These are phyloP conservation scores for Anaeramoeba flamelloides DNA, from an alignment of 78 protist species.

Conservation along the genomic window DNA sequence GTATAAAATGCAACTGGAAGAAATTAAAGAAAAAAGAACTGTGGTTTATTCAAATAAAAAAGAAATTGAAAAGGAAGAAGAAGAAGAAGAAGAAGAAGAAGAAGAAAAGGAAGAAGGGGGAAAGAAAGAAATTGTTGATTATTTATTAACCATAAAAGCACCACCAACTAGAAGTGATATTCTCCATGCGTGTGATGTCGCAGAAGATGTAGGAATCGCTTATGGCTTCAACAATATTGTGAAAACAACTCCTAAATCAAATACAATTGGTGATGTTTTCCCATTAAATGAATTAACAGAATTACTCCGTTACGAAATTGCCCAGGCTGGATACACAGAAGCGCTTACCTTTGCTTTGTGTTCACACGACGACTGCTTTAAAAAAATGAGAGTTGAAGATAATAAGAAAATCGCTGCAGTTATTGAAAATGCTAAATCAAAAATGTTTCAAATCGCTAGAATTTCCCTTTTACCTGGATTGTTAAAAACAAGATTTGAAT, in stretches of 20 bases:
- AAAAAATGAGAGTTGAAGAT: slow-evolving; percentile 12
- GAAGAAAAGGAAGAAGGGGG: background rate
- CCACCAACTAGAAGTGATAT: slow-evolving; percentile 73
- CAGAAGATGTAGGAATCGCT: slow-evolving; percentile 96
- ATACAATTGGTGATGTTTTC: slow-evolving; percentile 29
- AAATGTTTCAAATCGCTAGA: slow-evolving; percentile 22
- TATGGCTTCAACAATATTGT: slow-evolving; percentile 78
- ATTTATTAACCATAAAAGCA: slow-evolving; percentile 19
- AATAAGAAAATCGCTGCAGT: too few species aligned
- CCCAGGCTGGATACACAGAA: slow-evolving; percentile 77
- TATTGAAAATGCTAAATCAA: too few species aligned
- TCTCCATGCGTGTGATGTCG: slow-evolving; percentile 84
- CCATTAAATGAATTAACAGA: slow-evolving; percentile 64
- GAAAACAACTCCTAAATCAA: slow-evolving; percentile 13
- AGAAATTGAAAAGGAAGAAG: too few species aligned
- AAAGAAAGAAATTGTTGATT: background rate
- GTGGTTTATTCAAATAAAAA: too few species aligned
- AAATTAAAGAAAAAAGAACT: too few species aligned
- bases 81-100: too few species aligned
- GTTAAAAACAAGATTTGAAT: too few species aligned
- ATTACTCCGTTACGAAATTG: slow-evolving; percentile 54
- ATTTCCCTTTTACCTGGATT: slow-evolving; percentile 68
- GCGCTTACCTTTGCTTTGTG: slow-evolving; percentile 59
- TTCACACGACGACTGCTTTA: slow-evolving; percentile 52
- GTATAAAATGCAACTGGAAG: background rate